Evolutionary conservation across 352 stramenopile species (phyloP).

Genomic region (Pythium phragmitis): DNA sequence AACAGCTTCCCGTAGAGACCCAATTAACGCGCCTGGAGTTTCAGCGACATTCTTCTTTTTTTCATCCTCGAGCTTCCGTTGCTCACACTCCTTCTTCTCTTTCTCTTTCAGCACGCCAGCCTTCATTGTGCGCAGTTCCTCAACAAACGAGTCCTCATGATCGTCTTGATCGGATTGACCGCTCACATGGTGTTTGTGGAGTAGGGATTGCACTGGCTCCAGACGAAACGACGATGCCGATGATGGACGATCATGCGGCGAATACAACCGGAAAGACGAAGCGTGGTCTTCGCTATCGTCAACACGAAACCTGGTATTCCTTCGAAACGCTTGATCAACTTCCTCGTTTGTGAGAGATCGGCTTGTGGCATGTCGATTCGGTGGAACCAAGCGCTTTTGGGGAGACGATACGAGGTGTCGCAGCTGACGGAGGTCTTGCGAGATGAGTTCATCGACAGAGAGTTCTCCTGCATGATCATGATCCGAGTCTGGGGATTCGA

Average conservation of each 20-base stretch:
- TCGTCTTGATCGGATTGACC: conserved; percentile 3
- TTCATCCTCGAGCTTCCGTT: conserved; percentile 18
- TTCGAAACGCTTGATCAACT: conserved; percentile 28
- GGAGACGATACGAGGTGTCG: conserved; percentile 38
- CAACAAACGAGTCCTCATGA: conserved; percentile 44
- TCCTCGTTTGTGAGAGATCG: conserved; percentile 35
- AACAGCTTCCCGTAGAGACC: conserved; percentile 12
- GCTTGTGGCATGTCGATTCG: not conserved
- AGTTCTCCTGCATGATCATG: conserved; percentile 20
- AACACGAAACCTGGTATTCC: conserved; percentile 38
- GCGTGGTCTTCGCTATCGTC: not conserved
- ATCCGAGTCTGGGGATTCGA: conserved; percentile 22
- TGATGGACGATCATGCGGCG: not conserved
- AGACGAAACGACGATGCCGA: conserved; percentile 6
- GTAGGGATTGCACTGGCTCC: conserved; percentile 14
- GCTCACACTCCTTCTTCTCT: conserved; percentile 1
- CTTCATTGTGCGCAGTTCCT: conserved; percentile 40
- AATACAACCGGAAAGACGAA: conserved; percentile 9
- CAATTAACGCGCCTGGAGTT: conserved; percentile 1
- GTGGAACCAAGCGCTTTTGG: conserved; percentile 8
- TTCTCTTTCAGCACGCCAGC: conserved; percentile 13
- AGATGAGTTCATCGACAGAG: conserved; percentile 52
- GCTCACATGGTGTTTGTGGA: not conserved
- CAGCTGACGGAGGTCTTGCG: conserved; percentile 42
- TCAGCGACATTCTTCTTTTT: conserved; percentile 21